Conservation (phyloP, 768 basidiomycete genomes). For the Leccinum fibrillosum region DNA sequence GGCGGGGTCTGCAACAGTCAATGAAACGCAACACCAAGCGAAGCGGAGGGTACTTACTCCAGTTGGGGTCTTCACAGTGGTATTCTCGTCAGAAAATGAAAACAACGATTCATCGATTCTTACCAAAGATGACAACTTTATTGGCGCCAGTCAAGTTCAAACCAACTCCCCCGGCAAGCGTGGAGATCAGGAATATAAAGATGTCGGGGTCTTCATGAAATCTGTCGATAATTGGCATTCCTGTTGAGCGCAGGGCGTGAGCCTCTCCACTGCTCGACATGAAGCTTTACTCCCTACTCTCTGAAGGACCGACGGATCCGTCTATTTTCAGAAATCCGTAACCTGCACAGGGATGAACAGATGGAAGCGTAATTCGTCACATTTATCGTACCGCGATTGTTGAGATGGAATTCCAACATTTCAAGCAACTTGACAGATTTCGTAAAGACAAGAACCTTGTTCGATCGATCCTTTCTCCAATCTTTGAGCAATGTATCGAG, state of each 20-base stretch:
- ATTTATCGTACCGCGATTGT: slow-evolving; percentile 40
- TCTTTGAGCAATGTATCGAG: slow-evolving; percentile 62
- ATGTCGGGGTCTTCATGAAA: slow-evolving; percentile 74
- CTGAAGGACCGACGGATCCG: slow-evolving; percentile 63
- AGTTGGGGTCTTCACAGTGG: slow-evolving; percentile 70
- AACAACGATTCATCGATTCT: slow-evolving; percentile 18
- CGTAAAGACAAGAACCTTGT: slow-evolving; percentile 93
- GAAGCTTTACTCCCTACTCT: slow-evolving; percentile 48
- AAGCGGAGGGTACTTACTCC: slow-evolving; percentile 65
- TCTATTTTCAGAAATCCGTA: slow-evolving; percentile 74
- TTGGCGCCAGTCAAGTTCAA: slow-evolving; percentile 91
- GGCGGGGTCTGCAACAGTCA: slow-evolving; percentile 71
- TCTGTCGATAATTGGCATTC: slow-evolving; percentile 82
- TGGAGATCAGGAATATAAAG: slow-evolving; percentile 86
- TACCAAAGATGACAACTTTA: slow-evolving; percentile 89
- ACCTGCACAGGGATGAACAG: slow-evolving; percentile 27
- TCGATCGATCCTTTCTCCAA: slow-evolving; percentile 61
- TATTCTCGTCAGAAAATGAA: background rate
- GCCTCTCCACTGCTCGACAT: background rate
- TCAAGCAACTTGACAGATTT: slow-evolving; percentile 88
- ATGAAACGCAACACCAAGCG: background rate
- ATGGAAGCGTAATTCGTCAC: background rate
- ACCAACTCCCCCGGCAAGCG: slow-evolving; percentile 88
- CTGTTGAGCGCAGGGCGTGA: slow-evolving; percentile 33
- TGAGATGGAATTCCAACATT: slow-evolving; percentile 77